Percentiles rank a stretch among this genome's conserved stretches.
phyloP scores from a whole-genome alignment of 1,139 yeast genomes.

The Yamadazyma dushanensis region DNA sequence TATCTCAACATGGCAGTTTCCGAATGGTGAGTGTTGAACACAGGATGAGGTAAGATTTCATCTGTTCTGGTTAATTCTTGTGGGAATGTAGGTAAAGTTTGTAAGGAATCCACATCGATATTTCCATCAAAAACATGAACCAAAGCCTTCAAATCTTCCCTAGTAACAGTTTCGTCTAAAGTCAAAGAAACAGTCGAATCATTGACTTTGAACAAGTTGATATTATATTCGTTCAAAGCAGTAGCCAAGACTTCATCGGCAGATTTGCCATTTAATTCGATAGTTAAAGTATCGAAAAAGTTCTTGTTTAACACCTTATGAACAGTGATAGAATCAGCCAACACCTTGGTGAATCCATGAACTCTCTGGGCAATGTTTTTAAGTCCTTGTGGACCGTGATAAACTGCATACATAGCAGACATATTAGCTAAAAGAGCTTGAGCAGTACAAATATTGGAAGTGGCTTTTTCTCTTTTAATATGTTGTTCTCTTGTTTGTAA shows the following conservation, averaged over 20 bases:
- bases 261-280: slow-evolving; percentile 53
- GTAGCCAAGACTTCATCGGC: slow-evolving; percentile 56
- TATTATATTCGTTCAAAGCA: slow-evolving; percentile 64
- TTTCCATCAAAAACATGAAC: slow-evolving; percentile 55
- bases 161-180: slow-evolving; percentile 81
- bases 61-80: slow-evolving; percentile 59
- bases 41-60: slow-evolving; percentile 65
- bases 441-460: slow-evolving; percentile 96
- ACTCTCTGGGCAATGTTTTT: slow-evolving; percentile 76
- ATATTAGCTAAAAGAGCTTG: slow-evolving; percentile 95
- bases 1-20: slow-evolving; percentile 95
- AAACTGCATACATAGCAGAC: slow-evolving; percentile 93
- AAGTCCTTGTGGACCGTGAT: slow-evolving; percentile 94
- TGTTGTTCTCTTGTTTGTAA: slow-evolving; percentile 98
- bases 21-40: slow-evolving; percentile 84
- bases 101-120: slow-evolving; percentile 31
- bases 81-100: slow-evolving; percentile 54
- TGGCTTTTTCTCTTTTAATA: slow-evolving; percentile 95
- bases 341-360: slow-evolving; percentile 68
- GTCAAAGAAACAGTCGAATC: slow-evolving; percentile 67
- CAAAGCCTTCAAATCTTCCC: slow-evolving; percentile 59
- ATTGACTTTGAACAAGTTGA: slow-evolving; percentile 74
- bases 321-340: slow-evolving; percentile 57
- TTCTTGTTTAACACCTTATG: slow-evolving; percentile 57
- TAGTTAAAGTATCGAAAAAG: slow-evolving; percentile 89